These are phyloP conservation scores for Trifolium repens DNA, from an alignment of 306 rosid genomes.

Conservation along the genomic window DNA sequence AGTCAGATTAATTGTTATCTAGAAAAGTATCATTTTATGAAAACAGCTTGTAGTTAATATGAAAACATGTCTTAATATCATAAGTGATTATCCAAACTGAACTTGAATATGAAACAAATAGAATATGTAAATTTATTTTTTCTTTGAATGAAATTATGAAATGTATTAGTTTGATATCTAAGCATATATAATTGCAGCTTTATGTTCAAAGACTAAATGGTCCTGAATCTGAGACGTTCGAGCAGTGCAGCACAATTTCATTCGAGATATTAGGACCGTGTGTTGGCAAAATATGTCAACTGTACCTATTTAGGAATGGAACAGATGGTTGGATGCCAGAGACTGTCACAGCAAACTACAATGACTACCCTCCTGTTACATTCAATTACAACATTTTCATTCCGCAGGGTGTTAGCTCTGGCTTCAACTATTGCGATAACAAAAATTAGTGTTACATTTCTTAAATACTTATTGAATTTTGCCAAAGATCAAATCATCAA, in stretches of 20 bases:
- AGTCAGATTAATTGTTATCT: no score
- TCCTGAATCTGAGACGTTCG: slow-evolving; percentile 44
- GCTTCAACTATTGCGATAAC: not conserved
- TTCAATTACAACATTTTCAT: not conserved
- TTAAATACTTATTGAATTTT: not conserved
- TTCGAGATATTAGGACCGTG: slow-evolving; percentile 52
- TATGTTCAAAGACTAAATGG: slow-evolving; percentile 53
- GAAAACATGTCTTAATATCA: no score
- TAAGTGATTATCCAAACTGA: not conserved
- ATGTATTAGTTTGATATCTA: not conserved
- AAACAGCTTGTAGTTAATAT: no score
- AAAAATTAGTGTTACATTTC: no score
- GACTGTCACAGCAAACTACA: not conserved
- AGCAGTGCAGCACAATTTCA: slow-evolving; percentile 54
- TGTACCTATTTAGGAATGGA: not conserved
- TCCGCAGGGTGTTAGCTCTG: not conserved
- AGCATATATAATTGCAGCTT: slow-evolving; percentile 39
- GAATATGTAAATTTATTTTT: no score
- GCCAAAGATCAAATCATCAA: not conserved
- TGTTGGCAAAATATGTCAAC: not conserved
- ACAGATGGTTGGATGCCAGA: not conserved
- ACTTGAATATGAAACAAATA: no score
- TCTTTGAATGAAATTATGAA: not conserved
- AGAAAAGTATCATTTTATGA: no score
- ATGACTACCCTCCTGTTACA: not conserved